A percentile compares a stretch with the other conserved stretches of the same genome.
Conservation (phyloP, 495 filamentous ascomycete genomes). For the Aspergillus wentii region DNA sequence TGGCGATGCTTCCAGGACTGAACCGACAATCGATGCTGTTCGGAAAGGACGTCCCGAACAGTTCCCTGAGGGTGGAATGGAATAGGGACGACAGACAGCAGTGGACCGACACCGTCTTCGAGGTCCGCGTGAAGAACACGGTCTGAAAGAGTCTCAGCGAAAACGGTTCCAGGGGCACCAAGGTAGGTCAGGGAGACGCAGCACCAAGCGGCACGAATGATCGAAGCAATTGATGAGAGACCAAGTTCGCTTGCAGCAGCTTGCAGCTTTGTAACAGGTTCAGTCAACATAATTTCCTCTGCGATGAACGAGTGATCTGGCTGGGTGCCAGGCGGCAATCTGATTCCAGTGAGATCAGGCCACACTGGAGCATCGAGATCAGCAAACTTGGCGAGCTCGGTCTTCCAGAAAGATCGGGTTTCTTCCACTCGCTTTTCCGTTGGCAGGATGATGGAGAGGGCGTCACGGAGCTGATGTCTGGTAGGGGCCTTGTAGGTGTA, state of each 20-base stretch:
- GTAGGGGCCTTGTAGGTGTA: conserved; percentile 19
- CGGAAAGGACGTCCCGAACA: conserved; percentile 12
- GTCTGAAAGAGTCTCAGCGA: conserved; percentile 30
- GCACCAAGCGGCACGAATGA: conserved; percentile 26
- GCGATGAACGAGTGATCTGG: conserved; percentile 10
- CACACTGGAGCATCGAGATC: conserved; percentile 19
- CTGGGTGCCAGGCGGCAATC: conserved; percentile 9
- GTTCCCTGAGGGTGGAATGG: conserved; percentile 21
- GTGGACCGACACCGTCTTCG: conserved; percentile 23
- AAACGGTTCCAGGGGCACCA: conserved; percentile 23
- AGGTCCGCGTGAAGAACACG: conserved; percentile 19
- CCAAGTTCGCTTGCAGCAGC: conserved; percentile 16
- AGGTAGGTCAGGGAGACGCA: conserved; percentile 25
- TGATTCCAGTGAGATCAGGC: conserved; percentile 25
- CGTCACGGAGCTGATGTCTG: conserved; percentile 20
- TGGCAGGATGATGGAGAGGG: conserved; percentile 16
- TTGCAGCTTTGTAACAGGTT: conserved; percentile 13
- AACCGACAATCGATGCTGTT: conserved; percentile 19
- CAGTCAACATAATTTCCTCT: conserved; percentile 10
- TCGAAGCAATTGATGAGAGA: conserved; percentile 24
- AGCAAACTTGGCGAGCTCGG: conserved; percentile 12
- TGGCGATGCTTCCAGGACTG: conserved; percentile 18
- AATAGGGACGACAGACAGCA: conserved; percentile 27
- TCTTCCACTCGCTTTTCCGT: conserved; percentile 6
- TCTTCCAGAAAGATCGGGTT: conserved; percentile 22